These are phyloP conservation scores for Micractinium sp. DNA, from an alignment of 139 green algal genomes.

Conservation along the genomic window DNA sequence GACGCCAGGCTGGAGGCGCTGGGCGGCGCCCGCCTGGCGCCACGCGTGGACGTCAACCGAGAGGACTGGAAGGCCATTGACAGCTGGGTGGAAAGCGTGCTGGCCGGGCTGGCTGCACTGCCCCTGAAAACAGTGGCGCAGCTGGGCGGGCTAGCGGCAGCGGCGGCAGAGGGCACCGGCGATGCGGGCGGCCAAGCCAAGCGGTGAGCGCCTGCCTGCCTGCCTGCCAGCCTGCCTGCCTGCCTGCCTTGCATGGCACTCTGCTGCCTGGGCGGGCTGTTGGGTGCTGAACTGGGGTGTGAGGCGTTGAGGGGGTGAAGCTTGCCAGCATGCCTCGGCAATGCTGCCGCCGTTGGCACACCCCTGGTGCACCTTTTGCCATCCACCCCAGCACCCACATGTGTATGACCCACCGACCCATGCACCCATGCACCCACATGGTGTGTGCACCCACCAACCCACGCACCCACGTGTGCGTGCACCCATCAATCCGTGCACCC, in stretches of 20 bases:
- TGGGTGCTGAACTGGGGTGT: not conserved
- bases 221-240: no score
- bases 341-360: no score
- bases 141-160: constrained; percentile 26
- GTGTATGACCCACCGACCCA: not conserved
- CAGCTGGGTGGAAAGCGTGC: constrained; percentile 66
- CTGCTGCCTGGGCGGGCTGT: not conserved
- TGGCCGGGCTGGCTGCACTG: constrained; percentile 51
- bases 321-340: no score
- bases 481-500: not conserved
- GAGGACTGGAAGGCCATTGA: constrained; percentile 86
- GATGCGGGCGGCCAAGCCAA: constrained; percentile 1
- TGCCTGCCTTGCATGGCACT: not conserved
- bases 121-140: constrained; percentile 62
- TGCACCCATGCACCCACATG: no score
- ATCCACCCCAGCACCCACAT: no score
- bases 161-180: not conserved
- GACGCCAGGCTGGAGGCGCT: constrained; percentile 67
- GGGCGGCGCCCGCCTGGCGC: constrained; percentile 51
- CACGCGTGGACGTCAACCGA: constrained; percentile 74
- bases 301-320: not conserved
- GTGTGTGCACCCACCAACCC: not conserved
- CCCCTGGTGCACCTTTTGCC: no score
- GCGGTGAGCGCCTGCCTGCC: constrained; percentile 17
- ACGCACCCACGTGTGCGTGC: not conserved